Evolutionary conservation across 495 filamentous ascomycete genomes (phyloP).

Genomic region (Xylaria grammica): DNA sequence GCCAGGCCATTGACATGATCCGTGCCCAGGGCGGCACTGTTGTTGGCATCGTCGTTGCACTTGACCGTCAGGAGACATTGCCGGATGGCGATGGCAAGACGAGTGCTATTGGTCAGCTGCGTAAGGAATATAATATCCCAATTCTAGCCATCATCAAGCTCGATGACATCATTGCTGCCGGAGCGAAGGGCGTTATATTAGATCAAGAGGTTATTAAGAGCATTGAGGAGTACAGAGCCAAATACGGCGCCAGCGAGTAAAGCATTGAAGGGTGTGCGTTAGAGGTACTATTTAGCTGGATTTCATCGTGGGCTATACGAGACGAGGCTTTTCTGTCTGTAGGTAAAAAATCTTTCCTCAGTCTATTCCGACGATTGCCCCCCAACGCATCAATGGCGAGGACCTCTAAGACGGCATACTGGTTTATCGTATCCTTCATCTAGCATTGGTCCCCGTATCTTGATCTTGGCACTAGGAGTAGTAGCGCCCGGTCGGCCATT

Average conservation of each 20-base stretch:
- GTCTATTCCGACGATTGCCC: too few species aligned
- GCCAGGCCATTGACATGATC: slow-evolving; percentile 87
- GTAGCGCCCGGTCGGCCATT: too few species aligned
- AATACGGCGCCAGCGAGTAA: slow-evolving; percentile 70
- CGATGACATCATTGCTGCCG: slow-evolving; percentile 79
- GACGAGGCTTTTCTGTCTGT: too few species aligned
- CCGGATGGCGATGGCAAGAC: slow-evolving; percentile 59
- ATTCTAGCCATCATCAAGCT: slow-evolving; percentile 65
- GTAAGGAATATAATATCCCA: slow-evolving; percentile 66
- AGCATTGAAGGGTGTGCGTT: not conserved
- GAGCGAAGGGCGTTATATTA: slow-evolving; percentile 54
- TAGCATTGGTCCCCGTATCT: too few species aligned
- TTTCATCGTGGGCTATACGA: not conserved
- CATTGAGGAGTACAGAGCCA: slow-evolving; percentile 77
- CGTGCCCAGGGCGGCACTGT: slow-evolving; percentile 78
- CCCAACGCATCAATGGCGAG: too few species aligned
- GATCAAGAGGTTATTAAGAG: slow-evolving; percentile 66
- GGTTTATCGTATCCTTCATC: too few species aligned
- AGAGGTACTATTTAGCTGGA: not conserved
- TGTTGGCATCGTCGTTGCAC: slow-evolving; percentile 81
- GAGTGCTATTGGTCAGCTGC: slow-evolving; percentile 77
- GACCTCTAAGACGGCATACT: too few species aligned
- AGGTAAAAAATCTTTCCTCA: too few species aligned
- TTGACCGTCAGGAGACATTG: slow-evolving; percentile 88
- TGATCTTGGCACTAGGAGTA: too few species aligned